Percentiles rank a stretch among this genome's conserved stretches.
Evolutionary conservation across 106 monocot species (phyloP).

Genomic region (Platanthera guangdongensis): DNA sequence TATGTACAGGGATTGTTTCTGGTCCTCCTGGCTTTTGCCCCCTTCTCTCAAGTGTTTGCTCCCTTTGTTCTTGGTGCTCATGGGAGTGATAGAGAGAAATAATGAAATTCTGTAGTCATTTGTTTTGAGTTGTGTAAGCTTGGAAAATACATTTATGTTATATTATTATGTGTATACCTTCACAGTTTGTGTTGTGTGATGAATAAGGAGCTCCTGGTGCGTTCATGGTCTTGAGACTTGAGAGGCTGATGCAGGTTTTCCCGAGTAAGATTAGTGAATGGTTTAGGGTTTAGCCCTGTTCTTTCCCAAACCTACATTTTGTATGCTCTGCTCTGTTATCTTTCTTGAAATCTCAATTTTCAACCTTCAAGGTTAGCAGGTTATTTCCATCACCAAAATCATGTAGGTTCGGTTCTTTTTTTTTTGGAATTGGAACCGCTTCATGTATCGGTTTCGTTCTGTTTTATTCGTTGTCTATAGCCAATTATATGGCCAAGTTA

Average conservation of each 20-base stretch:
- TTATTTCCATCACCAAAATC: no score
- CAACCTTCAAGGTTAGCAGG: not conserved
- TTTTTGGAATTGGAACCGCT: no score
- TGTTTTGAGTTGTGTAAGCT: not conserved
- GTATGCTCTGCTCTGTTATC: not conserved
- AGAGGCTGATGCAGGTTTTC: not conserved
- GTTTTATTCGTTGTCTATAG: no score
- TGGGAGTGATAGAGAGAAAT: slow-evolving; percentile 3
- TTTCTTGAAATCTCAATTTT: not conserved
- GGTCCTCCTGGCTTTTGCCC: not conserved
- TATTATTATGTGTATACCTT: not conserved
- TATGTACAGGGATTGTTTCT: slow-evolving; percentile 5
- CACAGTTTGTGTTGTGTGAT: not conserved
- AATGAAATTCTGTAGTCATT: not conserved
- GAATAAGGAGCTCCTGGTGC: not conserved
- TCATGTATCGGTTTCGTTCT: no score
- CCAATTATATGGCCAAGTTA: no score
- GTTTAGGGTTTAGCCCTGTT: not conserved
- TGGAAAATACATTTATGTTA: not conserved
- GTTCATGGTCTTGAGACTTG: not conserved
- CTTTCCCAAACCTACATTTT: no score
- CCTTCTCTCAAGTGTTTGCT: not conserved
- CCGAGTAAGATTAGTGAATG: not conserved
- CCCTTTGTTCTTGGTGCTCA: not conserved
- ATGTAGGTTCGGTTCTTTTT: no score